Base-by-base conservation (phyloP, 805 yeast species). In the Saturnispora kantuleensis region DNA sequence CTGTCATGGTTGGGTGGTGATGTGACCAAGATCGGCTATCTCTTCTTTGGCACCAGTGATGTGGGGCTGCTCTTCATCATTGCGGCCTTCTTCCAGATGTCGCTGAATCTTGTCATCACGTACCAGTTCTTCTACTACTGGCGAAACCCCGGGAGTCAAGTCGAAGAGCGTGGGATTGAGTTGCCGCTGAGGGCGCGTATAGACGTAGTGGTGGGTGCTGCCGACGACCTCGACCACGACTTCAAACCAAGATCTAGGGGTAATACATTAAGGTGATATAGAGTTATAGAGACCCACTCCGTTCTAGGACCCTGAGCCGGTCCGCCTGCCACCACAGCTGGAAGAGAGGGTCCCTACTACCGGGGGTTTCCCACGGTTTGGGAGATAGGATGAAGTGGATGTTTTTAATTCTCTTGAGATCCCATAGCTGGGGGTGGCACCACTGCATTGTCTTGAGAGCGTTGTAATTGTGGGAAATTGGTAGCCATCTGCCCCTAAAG, bases 1-100 rank as follows among this genome's bases (percentile, higher is more conserved):
- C 63, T 87, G 15, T 81, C 89, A 55, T 88, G 97, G 97, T 67
- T 88, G 4, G 81, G 90, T 48, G 96, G 96, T 46, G 97, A 88
- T 63, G 67, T 81, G 35, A 73, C 86, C 33, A 89, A 89, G 59
- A 74, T 86, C 18, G 68, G 80, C 42, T 85, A 84, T 56, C 66
- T 85, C 43, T 54, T 84, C n/a, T 84, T 71, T 60, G 95, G 95
- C 12, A 83, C 93, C 1, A 73, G 73, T 44, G 73, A 84, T 52
- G 74, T 84, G 28, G 79, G 88, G 2, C 52, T 65, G 6, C 67
- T 84, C 6, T 84, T 84, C 58, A 69, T 83, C 8, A 56, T 76
- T 39, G 87, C 87, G 46, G 93, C 85, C 0, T 61, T 81, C 36
- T 82, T 85, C 59, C 96, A 86, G 65, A 83, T 84, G 79, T 56